Evolutionary conservation across 2,329 filamentous ascomycete species (phyloP).

Genomic region (Ambrosiella xylebori): DNA sequence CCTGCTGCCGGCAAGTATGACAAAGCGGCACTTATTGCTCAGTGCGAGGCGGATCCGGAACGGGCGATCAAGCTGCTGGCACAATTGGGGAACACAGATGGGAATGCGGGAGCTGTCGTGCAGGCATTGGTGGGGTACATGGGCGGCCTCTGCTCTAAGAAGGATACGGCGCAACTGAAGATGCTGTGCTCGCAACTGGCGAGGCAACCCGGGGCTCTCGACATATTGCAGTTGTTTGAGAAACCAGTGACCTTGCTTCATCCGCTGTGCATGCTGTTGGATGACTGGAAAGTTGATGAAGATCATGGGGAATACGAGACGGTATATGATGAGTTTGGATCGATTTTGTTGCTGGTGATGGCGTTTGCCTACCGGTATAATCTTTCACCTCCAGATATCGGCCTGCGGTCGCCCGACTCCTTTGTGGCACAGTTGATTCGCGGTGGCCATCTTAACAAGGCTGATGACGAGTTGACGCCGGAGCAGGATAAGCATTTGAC

Average conservation of each 20-base stretch:
- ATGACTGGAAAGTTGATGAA: slow-evolving; percentile 58
- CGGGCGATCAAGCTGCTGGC: slow-evolving; percentile 59
- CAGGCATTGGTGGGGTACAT: slow-evolving; percentile 59
- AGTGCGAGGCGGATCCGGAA: slow-evolving; percentile 61
- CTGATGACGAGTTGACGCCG: slow-evolving; percentile 42
- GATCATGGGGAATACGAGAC: slow-evolving; percentile 64
- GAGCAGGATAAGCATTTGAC: slow-evolving; percentile 49
- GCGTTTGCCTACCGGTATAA: slow-evolving; percentile 63
- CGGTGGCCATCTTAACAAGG: slow-evolving; percentile 38
- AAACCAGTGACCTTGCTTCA: slow-evolving; percentile 51
- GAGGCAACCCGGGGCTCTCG: slow-evolving; percentile 52
- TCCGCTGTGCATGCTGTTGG: slow-evolving; percentile 57
- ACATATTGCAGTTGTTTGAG: slow-evolving; percentile 61
- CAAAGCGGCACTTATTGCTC: slow-evolving; percentile 61
- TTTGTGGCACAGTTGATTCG: slow-evolving; percentile 52
- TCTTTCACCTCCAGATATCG: slow-evolving; percentile 46
- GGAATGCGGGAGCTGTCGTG: slow-evolving; percentile 74
- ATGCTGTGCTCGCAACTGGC: slow-evolving; percentile 56
- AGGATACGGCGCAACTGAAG: slow-evolving; percentile 68
- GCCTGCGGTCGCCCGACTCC: slow-evolving; percentile 39
- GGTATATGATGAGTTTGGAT: slow-evolving; percentile 73
- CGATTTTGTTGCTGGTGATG: slow-evolving; percentile 54
- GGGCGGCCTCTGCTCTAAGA: slow-evolving; percentile 48
- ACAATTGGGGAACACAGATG: slow-evolving; percentile 77
- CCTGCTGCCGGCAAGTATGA: slow-evolving; percentile 57